Percentiles rank a stretch among this genome's conserved stretches.
phyloP scores from a whole-genome alignment of 805 yeast species.

The Candida ficus region DNA sequence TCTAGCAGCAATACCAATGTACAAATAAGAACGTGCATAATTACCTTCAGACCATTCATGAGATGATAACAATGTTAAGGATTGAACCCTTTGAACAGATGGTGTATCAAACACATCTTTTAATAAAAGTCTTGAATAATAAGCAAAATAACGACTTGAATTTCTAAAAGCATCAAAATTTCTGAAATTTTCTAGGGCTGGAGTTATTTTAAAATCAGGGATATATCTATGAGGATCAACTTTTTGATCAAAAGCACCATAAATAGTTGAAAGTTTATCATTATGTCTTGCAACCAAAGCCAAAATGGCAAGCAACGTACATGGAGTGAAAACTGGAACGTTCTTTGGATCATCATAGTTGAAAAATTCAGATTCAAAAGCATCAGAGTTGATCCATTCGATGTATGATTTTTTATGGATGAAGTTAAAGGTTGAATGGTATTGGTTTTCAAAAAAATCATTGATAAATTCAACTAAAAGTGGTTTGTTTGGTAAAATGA shows the following conservation, averaged over 20 bases:
- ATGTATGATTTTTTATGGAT: constrained; percentile 9
- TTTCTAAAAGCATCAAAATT: constrained; percentile 28
- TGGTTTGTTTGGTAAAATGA: constrained; percentile 10
- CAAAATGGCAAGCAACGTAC: constrained; percentile 28
- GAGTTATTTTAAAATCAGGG: constrained; percentile 17
- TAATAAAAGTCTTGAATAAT: constrained; percentile 31
- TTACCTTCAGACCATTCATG: constrained; percentile 40
- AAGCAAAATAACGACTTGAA: constrained; percentile 35
- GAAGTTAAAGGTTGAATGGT: constrained; percentile 10
- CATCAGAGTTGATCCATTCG: constrained; percentile 7
- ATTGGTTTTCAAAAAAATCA: constrained; percentile 10
- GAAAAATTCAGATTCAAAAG: constrained; percentile 11
- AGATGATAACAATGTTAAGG: constrained; percentile 31
- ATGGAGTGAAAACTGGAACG: constrained; percentile 12
- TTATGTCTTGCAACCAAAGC: constrained; percentile 34
- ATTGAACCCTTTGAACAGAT: constrained; percentile 34
- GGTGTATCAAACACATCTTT: constrained; percentile 35
- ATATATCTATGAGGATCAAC: constrained; percentile 25
- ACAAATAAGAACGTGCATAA: constrained; percentile 31
- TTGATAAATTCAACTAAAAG: constrained; percentile 3
- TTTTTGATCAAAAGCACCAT: constrained; percentile 30
- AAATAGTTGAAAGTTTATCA: constrained; percentile 25
- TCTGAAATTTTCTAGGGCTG: too few relatives aligned
- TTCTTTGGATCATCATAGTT: constrained; percentile 15
- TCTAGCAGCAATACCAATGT: constrained; percentile 37